Evolutionary conservation across 1,284 basidiomycete species (phyloP), one percentile per base, ranked within the genome.

Genomic region (Ganoderma resinaceum): DNA sequence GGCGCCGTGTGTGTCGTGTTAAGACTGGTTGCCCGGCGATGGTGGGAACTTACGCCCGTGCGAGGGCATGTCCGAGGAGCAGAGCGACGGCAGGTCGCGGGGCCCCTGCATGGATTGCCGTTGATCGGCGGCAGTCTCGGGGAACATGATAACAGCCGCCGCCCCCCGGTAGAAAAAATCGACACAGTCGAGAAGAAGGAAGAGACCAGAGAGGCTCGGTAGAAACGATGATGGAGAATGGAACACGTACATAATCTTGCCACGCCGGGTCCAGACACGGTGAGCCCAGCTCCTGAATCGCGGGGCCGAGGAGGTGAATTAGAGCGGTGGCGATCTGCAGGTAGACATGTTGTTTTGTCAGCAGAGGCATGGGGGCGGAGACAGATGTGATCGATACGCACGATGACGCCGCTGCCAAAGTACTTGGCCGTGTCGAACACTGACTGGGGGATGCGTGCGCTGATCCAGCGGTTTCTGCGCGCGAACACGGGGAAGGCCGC

Each of bases 321-420:
- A 96, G 96, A 0, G 92, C 92, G 1, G 97, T 99, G 0, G 95
- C 95, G 72, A 99, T 94, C 92, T 93, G 71, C 14, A 59, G 8
- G 29, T 16, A 11, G 18, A 16, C n/a, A n/a, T n/a, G n/a, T n/a
- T 18, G 14, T 3, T 1, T n/a, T n/a, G 31, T 61, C 60, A 61
- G 42, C 42, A 14, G 3, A 40, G 8, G 18, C 16, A 29, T 16
- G 11, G 57, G 20, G 57, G 26, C 60, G 40, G 2, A 33, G 37
- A 46, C 26, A 42, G 52, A 37, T 7, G 40, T 61, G 31, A 53
- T 58, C 20, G 63, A 57, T 18, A 83, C 89, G 73, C 70, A 93
- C 92, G 77, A 97, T 96, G 69, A 97, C 94, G 37, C 95, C 95
- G 9, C 95, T 96, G 60, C 97, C 97, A 81, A 98, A 98, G 82